Conservation (phyloP, 441 rosid genomes). For the Syzygium syzygioides region DNA sequence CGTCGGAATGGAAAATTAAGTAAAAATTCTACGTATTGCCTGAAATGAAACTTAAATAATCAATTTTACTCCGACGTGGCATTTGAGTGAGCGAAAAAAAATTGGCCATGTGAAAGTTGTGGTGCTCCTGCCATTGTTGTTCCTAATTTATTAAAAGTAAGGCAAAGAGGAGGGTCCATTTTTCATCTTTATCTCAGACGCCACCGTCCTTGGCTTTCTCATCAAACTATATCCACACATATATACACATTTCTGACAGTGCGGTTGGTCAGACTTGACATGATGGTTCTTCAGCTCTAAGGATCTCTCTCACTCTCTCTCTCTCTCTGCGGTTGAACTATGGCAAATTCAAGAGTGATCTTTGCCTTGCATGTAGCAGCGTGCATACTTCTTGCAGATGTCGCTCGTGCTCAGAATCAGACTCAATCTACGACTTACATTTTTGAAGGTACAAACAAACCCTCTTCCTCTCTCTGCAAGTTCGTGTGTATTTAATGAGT, state of each 20-base stretch:
- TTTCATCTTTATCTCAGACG: neutral
- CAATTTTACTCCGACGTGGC: no score
- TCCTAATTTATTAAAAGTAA: neutral
- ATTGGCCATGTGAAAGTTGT: fast-evolving
- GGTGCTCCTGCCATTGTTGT: neutral
- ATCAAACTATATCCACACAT: neutral
- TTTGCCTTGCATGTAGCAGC: neutral
- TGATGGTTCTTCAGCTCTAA: neutral
- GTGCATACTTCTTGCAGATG: neutral
- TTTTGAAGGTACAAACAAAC: conserved; percentile 16
- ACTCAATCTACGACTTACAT: conserved; percentile 20
- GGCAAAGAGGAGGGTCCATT: neutral
- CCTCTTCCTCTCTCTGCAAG: neutral
- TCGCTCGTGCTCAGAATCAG: conserved; percentile 22
- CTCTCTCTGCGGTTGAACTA: no score
- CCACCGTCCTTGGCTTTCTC: neutral
- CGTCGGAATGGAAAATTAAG: no score
- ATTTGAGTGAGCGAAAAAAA: no score
- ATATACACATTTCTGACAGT: neutral
- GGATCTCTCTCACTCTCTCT: neutral
- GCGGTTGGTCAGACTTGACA: neutral
- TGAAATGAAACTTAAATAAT: no score
- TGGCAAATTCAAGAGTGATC: no score
- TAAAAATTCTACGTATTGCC: no score
- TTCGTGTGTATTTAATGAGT: neutral